Base-by-base conservation (phyloP, 2,329 filamentous ascomycete genomes). In the Harringtonia lauricola region DNA sequence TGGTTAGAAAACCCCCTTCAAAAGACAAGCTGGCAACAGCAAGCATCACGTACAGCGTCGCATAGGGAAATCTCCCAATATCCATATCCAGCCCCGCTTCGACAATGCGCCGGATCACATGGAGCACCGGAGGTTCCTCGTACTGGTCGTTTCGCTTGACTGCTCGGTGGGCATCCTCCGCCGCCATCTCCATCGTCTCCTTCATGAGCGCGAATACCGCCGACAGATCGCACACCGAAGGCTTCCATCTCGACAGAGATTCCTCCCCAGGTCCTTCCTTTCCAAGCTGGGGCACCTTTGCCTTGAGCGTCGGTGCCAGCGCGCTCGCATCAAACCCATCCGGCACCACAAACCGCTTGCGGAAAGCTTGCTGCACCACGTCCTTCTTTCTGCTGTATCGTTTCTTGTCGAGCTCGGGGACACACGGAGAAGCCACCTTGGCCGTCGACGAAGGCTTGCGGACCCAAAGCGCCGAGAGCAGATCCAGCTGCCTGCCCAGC, bases 301-400 rank as follows among this genome's bases (percentile, higher is more conserved):
- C 12, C 31, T 21, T 35, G 13, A 24, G 26, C 14, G 36, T 28
- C 14, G 15, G 33, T 22, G 29, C 36, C 4, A 13, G 19, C 3
- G 17, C 47, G 42, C 6, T 43, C 40, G 63, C 46, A 57, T 59
- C 51, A 63, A 73, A 54, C 66, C 67, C 46, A 54, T 63, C 57
- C 56, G 64, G 40, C 55, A 67, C 36, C 56, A 49, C 42, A 63
- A 54, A 46, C 56, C 51, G 18, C 47, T 51, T 14, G 52, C 55
- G 45, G 52, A 61, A 17, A 48, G 46, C 13, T 48, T 48, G n/a
- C 33, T 42, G 31, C 40, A 46, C 39, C 33, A 44, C 51, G 47
- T 40, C 45, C 19, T 14, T 19, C 18, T 36, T 18, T 21, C 18
- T 21, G 13, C 42, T 42, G 47, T 24, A 44, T 9, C 37, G 34